Evolutionary conservation across 2,329 filamentous ascomycete species (phyloP).

Genomic region (Ceratocystiopsis minuta): DNA sequence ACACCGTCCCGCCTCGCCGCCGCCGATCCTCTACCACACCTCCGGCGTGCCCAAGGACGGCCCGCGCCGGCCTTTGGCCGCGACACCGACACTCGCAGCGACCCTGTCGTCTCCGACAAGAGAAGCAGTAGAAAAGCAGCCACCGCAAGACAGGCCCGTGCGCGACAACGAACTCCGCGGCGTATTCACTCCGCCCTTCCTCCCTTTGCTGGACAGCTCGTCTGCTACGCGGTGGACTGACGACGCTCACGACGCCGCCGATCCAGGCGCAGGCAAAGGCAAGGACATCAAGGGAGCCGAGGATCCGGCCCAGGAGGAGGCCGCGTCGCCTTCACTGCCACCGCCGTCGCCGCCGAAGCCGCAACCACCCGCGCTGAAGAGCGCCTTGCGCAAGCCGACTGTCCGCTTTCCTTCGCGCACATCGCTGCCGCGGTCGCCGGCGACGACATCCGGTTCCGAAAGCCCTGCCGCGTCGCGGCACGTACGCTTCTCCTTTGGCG

Average conservation of each 20-base stretch:
- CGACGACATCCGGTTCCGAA: neutral
- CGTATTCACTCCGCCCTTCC: slow-evolving; percentile 43
- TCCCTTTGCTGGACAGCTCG: slow-evolving; percentile 40
- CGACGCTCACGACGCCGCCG: slow-evolving; percentile 7
- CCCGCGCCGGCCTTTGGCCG: slow-evolving; percentile 9
- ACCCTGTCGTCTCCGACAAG: neutral
- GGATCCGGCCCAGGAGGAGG: too few relatives aligned
- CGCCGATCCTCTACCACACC: slow-evolving; percentile 22
- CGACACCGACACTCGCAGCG: neutral
- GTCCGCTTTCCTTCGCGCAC: slow-evolving; percentile 21
- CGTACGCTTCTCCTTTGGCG: slow-evolving; percentile 44
- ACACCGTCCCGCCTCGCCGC: slow-evolving; percentile 16
- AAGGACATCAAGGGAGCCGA: neutral
- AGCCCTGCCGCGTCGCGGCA: slow-evolving; percentile 27
- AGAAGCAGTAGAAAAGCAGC: slow-evolving; percentile 5
- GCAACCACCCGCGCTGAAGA: slow-evolving; percentile 27
- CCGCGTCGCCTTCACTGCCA: neutral
- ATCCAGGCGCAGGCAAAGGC: neutral
- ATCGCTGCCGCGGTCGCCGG: neutral
- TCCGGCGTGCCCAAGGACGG: slow-evolving; percentile 19
- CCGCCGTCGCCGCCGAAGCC: slow-evolving; percentile 12
- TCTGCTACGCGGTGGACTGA: neutral
- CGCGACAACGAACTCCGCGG: slow-evolving; percentile 42
- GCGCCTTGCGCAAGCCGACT: slow-evolving; percentile 28
- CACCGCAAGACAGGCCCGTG: neutral